Evolutionary conservation across 768 basidiomycete genomes (phyloP).

Genomic region (Leucogyrophana mollusca): DNA sequence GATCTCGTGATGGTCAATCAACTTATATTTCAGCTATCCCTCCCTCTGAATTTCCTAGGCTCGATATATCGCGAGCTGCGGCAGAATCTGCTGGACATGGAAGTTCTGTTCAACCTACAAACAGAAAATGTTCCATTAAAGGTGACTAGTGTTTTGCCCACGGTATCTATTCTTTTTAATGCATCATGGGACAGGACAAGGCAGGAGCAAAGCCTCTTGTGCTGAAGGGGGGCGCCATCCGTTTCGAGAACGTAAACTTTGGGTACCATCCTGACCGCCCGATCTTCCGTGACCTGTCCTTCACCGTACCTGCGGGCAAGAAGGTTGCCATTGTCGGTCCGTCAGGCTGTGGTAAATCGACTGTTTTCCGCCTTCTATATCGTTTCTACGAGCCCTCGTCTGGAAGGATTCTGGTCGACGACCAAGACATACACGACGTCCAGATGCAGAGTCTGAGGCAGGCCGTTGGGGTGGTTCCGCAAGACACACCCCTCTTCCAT

Average conservation of each 20-base stretch:
- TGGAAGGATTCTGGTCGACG: constrained; percentile 85
- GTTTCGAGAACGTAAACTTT: constrained; percentile 90
- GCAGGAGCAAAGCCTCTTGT: constrained; percentile 64
- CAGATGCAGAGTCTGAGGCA: constrained; percentile 70
- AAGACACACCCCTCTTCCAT: constrained; percentile 98
- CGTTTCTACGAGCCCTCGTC: constrained; percentile 87
- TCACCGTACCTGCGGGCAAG: constrained; percentile 92
- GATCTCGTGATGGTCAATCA: constrained; percentile 99
- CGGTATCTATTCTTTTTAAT: too few relatives aligned
- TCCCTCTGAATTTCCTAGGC: constrained; percentile 96
- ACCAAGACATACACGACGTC: constrained; percentile 77
- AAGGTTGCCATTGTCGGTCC: constrained; percentile 98
- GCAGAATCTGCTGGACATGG: constrained; percentile 97
- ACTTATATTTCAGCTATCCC: constrained; percentile 93
- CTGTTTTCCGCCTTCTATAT: constrained; percentile 90
- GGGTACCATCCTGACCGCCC: constrained; percentile 89
- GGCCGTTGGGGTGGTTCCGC: constrained; percentile 91
- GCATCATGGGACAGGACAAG: constrained; percentile 50
- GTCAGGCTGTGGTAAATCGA: constrained; percentile 96
- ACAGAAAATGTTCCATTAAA: constrained; percentile 72
- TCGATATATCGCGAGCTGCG: constrained; percentile 97
- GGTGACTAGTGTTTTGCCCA: constrained; percentile 33
- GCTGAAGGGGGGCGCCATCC: constrained; percentile 81
- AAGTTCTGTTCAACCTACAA: constrained; percentile 87
- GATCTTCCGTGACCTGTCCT: constrained; percentile 86